Conservation (phyloP, 805 yeast genomes). For the Candida endomychidarum region DNA sequence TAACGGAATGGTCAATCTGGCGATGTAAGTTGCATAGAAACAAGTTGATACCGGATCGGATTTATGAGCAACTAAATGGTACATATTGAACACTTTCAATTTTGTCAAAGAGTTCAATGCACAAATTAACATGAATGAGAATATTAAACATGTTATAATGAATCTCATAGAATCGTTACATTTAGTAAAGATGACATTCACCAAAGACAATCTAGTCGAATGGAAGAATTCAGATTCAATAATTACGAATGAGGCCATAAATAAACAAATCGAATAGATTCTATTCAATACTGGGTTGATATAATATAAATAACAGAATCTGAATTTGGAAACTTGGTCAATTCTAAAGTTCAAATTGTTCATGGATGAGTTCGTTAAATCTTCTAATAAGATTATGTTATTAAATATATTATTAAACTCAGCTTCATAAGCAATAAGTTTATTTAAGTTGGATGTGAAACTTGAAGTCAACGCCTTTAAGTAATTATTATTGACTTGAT, state of each 20-base stretch:
- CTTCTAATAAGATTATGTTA: slow-evolving; percentile 56
- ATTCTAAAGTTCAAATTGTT: slow-evolving; percentile 23
- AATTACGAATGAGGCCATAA: slow-evolving; percentile 49
- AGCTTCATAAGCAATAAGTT: slow-evolving; percentile 53
- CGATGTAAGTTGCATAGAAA: slow-evolving; percentile 77
- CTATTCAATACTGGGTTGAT: slow-evolving; percentile 48
- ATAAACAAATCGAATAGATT: slow-evolving; percentile 42
- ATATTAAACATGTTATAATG: slow-evolving; percentile 39
- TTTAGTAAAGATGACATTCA: slow-evolving; percentile 47
- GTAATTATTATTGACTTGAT: slow-evolving; percentile 39
- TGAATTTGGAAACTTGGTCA: slow-evolving; percentile 24
- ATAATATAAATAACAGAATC: slow-evolving; percentile 41
- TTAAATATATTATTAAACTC: slow-evolving; percentile 54
- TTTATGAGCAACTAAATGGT: slow-evolving; percentile 67
- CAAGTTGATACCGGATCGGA: slow-evolving; percentile 75
- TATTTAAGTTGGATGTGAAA: slow-evolving; percentile 52
- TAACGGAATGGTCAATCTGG: slow-evolving; percentile 79
- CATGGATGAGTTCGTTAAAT: slow-evolving; percentile 42
- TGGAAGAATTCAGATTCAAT: slow-evolving; percentile 77
- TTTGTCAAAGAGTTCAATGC: slow-evolving; percentile 66
- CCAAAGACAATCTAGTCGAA: slow-evolving; percentile 61
- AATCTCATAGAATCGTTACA: slow-evolving; percentile 33
- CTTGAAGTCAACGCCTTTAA: slow-evolving; percentile 52
- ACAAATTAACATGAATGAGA: slow-evolving; percentile 68
- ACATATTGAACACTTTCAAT: slow-evolving; percentile 70